Conservation (phyloP, 805 yeast species). For the Lipomyces spencermartinsiae region DNA sequence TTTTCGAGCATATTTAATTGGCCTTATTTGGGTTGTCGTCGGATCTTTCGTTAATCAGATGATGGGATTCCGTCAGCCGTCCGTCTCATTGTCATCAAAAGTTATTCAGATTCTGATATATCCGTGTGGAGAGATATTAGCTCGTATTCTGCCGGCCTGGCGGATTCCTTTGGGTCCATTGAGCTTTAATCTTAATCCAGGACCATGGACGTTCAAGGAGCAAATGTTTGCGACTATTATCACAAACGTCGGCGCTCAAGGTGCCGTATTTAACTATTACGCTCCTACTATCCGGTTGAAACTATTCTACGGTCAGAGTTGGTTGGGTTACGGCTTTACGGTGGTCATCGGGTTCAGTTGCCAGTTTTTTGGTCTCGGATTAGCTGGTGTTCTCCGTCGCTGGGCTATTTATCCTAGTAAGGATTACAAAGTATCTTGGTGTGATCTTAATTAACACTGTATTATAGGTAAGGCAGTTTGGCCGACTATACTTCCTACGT, state of each 20-base stretch:
- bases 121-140: conserved; percentile 59
- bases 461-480: no score
- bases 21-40: conserved; percentile 58
- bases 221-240: conserved; percentile 65
- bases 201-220: conserved; percentile 68
- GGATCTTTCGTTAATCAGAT: conserved; percentile 65
- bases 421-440: no score
- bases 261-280: conserved; percentile 5
- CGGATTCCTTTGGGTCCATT: conserved; percentile 43
- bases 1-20: conserved; percentile 59
- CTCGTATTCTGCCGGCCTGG: conserved; percentile 49
- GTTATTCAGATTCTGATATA: conserved; percentile 65
- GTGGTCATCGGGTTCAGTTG: conserved; percentile 59
- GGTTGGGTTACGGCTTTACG: conserved; percentile 57
- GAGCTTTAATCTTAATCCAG: conserved; percentile 60
- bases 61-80: conserved; percentile 63
- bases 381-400: conserved; percentile 68
- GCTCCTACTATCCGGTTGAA: conserved; percentile 21
- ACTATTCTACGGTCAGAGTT: conserved; percentile 46
- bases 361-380: conserved; percentile 68
- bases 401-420: conserved; percentile 63
- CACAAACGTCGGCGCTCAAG: conserved; percentile 24
- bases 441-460: no score
- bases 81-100: conserved; percentile 56
- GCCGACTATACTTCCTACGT: conserved; percentile 66